Evolutionary conservation across 2,329 filamentous ascomycete genomes (phyloP).

Genomic region (Sclerotiophoma versabilis): DNA sequence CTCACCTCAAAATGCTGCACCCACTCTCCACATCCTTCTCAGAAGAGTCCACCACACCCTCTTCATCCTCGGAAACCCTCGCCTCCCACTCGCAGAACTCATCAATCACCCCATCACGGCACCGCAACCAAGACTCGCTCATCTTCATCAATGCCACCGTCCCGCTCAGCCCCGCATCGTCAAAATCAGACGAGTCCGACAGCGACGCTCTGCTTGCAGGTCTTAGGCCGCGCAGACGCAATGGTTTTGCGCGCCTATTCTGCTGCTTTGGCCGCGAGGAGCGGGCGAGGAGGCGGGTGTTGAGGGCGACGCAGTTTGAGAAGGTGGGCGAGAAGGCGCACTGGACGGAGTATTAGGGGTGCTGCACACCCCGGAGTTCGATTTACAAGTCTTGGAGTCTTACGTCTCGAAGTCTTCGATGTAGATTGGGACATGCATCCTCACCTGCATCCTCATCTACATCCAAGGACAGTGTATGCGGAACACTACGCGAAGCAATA

Average conservation of each 20-base stretch:
- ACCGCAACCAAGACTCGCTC: conserved; percentile 26
- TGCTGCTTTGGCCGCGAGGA: conserved; percentile 46
- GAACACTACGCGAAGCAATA: no score
- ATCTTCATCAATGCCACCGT: conserved; percentile 48
- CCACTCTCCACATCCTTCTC: conserved; percentile 33
- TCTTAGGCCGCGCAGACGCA: conserved; percentile 39
- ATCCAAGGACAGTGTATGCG: no score
- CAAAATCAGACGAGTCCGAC: conserved; percentile 18
- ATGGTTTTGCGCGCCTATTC: conserved; percentile 39
- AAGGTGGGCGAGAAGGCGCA: conserved; percentile 41
- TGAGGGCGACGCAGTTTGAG: conserved; percentile 35
- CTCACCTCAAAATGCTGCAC: conserved; percentile 27
- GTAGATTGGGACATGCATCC: no score
- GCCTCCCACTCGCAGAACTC: neutral
- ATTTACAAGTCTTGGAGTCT: no score
- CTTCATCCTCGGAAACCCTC: conserved; percentile 9
- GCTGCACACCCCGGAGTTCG: no score
- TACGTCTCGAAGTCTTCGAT: no score
- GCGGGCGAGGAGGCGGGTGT: conserved; percentile 30
- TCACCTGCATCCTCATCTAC: no score
- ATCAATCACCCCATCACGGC: conserved; percentile 2
- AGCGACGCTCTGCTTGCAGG: conserved; percentile 34
- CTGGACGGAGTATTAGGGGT: conserved; percentile 41
- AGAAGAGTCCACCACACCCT: conserved; percentile 7
- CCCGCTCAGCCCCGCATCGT: conserved; percentile 38